A percentile compares a stretch with the other conserved stretches of the same genome.
Evolutionary conservation across 306 rosid species (phyloP).

Genomic region (Crataegus laevigata): DNA sequence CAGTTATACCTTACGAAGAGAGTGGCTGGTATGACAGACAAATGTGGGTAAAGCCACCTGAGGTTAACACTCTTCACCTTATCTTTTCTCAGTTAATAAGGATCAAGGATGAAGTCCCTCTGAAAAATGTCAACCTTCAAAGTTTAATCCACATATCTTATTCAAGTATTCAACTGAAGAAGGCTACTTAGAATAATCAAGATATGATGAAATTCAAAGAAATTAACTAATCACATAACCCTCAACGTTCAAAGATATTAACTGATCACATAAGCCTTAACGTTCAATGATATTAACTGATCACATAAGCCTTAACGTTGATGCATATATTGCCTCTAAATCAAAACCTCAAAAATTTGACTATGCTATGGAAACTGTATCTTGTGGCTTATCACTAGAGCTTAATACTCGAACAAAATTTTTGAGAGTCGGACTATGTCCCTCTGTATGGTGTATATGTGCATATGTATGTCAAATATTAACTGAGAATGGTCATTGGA

Average conservation of each 20-base stretch:
- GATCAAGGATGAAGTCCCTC: no score
- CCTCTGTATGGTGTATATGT: not conserved
- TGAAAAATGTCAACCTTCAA: not conserved
- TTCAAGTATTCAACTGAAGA: not conserved
- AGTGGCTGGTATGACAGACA: slow-evolving; percentile 99
- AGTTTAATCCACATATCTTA: not conserved
- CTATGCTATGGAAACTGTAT: not conserved
- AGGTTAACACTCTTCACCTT: slow-evolving; percentile 43
- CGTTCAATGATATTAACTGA: not conserved
- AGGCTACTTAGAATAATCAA: not conserved
- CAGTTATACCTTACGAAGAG: slow-evolving; percentile 94
- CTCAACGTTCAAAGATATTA: not conserved
- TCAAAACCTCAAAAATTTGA: not conserved
- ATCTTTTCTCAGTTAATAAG: not conserved
- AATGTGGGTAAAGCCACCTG: slow-evolving; percentile 99
- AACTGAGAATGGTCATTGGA: not conserved
- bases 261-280: not conserved
- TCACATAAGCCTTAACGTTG: not conserved
- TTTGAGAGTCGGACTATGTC: not conserved
- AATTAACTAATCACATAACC: not conserved
- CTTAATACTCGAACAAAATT: not conserved
- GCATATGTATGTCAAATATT: not conserved
- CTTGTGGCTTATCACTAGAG: not conserved
- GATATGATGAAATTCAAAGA: not conserved
- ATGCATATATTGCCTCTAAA: not conserved